phyloP scores from a whole-genome alignment of 306 rosid species.

The Astragalus membranaceus region DNA sequence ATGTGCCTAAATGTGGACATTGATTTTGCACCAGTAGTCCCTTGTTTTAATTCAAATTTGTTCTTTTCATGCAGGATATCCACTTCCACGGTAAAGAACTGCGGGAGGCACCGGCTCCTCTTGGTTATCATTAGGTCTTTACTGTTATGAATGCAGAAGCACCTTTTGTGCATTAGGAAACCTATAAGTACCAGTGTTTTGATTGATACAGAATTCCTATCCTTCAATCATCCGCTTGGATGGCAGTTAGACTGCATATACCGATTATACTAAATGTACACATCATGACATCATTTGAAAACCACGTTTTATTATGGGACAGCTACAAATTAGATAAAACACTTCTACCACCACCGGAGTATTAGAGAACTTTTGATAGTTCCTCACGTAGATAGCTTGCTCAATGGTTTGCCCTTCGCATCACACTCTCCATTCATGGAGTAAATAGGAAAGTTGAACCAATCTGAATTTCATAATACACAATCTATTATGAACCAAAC shows the following conservation, averaged over 20 bases:
- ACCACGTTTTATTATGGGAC: neutral
- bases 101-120: slow-evolving; percentile 71
- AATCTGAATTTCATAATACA: too few species aligned
- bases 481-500: too few species aligned
- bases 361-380: neutral
- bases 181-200: neutral
- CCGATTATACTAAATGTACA: neutral
- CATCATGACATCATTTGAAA: neutral
- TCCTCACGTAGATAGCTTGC: too few species aligned
- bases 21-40: neutral
- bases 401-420: too few species aligned
- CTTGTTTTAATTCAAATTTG: neutral
- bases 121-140: slow-evolving; percentile 46
- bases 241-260: neutral
- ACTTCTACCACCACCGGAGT: neutral
- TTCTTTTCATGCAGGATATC: slow-evolving; percentile 51
- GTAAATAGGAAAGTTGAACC: too few species aligned
- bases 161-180: neutral
- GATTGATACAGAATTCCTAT: neutral
- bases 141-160: neutral
- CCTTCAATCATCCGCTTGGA: neutral
- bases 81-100: slow-evolving; percentile 62
- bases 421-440: too few species aligned
- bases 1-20: neutral
- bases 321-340: neutral